phyloP scores from a whole-genome alignment of 768 basidiomycete species.

The Trametes punicea region DNA sequence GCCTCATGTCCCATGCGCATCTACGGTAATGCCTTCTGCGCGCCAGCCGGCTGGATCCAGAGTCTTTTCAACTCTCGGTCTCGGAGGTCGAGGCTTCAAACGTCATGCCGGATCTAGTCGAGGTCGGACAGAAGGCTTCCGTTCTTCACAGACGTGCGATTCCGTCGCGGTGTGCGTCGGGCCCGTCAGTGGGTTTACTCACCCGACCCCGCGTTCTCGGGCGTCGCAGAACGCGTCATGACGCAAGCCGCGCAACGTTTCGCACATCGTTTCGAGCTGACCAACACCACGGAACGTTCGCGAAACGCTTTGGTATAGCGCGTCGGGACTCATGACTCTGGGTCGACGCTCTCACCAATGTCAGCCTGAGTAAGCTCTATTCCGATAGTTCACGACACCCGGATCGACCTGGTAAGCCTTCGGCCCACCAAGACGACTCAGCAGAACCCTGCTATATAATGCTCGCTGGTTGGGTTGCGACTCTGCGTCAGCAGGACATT shows the following conservation, averaged over 20 bases:
- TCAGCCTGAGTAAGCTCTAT: background rate
- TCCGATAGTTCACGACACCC: slow-evolving; percentile 12
- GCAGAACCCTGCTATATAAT: too few species aligned
- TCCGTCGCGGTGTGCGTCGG: slow-evolving; percentile 7
- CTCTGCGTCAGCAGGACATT: too few species aligned
- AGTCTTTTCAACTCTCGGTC: background rate
- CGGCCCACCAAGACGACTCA: too few species aligned
- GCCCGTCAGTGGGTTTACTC: background rate
- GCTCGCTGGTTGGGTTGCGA: too few species aligned
- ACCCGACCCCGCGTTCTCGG: slow-evolving; percentile 7
- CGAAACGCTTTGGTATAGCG: background rate
- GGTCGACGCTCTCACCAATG: background rate
- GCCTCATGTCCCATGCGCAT: background rate
- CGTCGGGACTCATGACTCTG: slow-evolving; percentile 1
- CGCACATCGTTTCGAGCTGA: slow-evolving; percentile 1
- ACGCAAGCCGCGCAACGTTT: slow-evolving; percentile 1
- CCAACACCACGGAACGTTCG: slow-evolving; percentile 10
- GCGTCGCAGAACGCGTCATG: background rate
- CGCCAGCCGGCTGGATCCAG: background rate
- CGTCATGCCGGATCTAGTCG: background rate
- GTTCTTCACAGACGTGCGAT: background rate
- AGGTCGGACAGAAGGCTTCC: background rate
- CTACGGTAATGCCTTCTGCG: background rate
- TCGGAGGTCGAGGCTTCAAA: background rate
- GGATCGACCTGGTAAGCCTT: background rate